Evolutionary conservation across 228 moss, liverwort and hornwort genomes (phyloP).

Genomic region (Sphagnum fallax): DNA sequence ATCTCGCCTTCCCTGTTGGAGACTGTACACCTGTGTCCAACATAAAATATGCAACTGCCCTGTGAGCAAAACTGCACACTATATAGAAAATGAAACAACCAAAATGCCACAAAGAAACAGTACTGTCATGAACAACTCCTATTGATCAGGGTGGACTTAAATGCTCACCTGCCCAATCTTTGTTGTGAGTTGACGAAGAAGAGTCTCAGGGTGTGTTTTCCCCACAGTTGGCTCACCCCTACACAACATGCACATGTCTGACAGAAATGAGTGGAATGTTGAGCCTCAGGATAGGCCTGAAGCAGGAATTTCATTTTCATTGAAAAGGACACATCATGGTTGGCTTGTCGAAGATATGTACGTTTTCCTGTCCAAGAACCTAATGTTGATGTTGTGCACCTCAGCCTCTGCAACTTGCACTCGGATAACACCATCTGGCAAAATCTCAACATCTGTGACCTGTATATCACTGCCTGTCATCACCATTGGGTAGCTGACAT

Average conservation of each 20-base stretch:
- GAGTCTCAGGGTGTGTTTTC: slow-evolving; percentile 91
- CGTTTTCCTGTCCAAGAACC: slow-evolving; percentile 98
- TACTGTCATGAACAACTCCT: neutral
- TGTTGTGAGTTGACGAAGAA: slow-evolving; percentile 91
- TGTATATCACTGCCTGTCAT: slow-evolving; percentile 18
- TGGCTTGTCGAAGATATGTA: slow-evolving; percentile 24
- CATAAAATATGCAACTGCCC: neutral
- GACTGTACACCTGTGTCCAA: slow-evolving; percentile 79
- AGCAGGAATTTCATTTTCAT: neutral
- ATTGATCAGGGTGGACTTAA: neutral
- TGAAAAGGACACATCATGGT: neutral
- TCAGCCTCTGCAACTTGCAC: slow-evolving; percentile 97
- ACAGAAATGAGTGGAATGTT: no score
- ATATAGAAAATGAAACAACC: neutral
- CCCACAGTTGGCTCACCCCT: slow-evolving; percentile 96
- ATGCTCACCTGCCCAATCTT: slow-evolving; percentile 86
- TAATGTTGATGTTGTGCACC: slow-evolving; percentile 90
- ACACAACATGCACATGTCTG: slow-evolving; percentile 11
- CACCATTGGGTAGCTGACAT: neutral
- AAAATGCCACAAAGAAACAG: neutral
- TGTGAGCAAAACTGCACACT: neutral
- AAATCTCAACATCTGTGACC: slow-evolving; percentile 95
- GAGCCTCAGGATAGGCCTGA: neutral
- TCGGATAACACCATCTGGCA: slow-evolving; percentile 82
- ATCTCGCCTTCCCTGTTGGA: slow-evolving; percentile 92